Conservation (phyloP, 2,329 filamentous ascomycete species). For the Exophiala lecanii-corni region DNA sequence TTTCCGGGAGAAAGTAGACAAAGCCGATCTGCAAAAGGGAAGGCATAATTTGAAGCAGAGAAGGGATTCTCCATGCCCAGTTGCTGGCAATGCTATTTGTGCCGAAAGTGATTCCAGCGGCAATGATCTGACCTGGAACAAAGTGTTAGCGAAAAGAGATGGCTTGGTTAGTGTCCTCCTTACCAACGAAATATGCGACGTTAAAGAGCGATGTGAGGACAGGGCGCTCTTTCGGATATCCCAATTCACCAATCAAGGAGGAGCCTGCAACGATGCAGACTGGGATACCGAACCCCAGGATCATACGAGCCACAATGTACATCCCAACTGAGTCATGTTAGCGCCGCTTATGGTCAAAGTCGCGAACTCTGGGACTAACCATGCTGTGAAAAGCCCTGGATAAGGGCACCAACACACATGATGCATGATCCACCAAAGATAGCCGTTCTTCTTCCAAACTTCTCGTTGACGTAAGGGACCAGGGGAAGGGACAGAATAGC, state of each 20-base stretch:
- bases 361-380: conserved; percentile 31
- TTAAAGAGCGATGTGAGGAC: conserved; percentile 60
- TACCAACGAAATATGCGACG: conserved; percentile 53
- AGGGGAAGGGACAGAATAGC: conserved; percentile 56
- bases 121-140: conserved; percentile 35
- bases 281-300: conserved; percentile 59
- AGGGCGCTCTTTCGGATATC: conserved; percentile 57
- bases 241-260: conserved; percentile 56
- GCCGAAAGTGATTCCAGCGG: conserved; percentile 40
- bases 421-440: conserved; percentile 52
- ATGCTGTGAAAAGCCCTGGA: conserved; percentile 51
- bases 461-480: conserved; percentile 53
- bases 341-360: conserved; percentile 3
- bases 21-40: conserved; percentile 29
- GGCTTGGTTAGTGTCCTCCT: background rate
- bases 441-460: conserved; percentile 53
- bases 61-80: conserved; percentile 46
- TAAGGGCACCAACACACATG: conserved; percentile 52
- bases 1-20: conserved; percentile 29
- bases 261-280: conserved; percentile 57
- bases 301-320: conserved; percentile 57
- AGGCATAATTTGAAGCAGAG: conserved; percentile 39
- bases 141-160: background rate
- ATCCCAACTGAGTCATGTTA: conserved; percentile 49
- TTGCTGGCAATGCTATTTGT: conserved; percentile 34